These are phyloP conservation scores for Geotrichum ghanense DNA, from an alignment of 805 yeast species.

Conservation along the genomic window DNA sequence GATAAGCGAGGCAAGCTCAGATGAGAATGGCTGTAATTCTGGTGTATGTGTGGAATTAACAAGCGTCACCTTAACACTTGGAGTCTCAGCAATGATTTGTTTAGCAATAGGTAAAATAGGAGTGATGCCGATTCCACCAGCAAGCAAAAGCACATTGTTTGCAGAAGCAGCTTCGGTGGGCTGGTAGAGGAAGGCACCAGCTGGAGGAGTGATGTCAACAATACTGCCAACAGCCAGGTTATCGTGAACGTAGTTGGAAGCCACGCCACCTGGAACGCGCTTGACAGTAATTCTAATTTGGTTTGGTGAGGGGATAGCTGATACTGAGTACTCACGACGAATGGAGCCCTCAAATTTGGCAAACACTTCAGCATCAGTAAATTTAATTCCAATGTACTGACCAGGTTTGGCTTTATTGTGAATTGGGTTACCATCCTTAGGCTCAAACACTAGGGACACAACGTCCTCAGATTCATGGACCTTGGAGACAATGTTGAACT, in stretches of 20 bases:
- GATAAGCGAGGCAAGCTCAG: not conserved
- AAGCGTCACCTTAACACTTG: not conserved
- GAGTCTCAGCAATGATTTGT: constrained; percentile 4
- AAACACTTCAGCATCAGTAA: constrained; percentile 24
- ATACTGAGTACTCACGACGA: constrained; percentile 45
- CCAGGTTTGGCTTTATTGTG: constrained; percentile 27
- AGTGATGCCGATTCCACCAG: constrained; percentile 62
- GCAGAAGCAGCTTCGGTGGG: constrained; percentile 21
- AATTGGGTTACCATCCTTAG: constrained; percentile 30
- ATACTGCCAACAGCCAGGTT: constrained; percentile 36
- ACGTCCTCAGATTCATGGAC: constrained; percentile 37
- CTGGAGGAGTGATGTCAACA: constrained; percentile 45
- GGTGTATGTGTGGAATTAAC: not conserved
- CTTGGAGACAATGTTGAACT: constrained; percentile 34
- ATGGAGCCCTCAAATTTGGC: constrained; percentile 29
- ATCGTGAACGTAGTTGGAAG: constrained; percentile 41
- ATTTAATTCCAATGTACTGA: constrained; percentile 33
- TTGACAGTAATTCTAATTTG: constrained; percentile 51
- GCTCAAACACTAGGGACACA: constrained; percentile 39
- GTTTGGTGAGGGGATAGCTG: constrained; percentile 27
- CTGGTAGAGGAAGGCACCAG: constrained; percentile 37
- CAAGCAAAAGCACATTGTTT: constrained; percentile 32
- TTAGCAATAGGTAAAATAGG: constrained; percentile 47
- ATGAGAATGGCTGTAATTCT: not conserved
- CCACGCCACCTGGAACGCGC: constrained; percentile 35